These are phyloP conservation scores for Achaetomium macrosporum DNA, from an alignment of 2,329 filamentous ascomycete genomes.

Conservation along the genomic window DNA sequence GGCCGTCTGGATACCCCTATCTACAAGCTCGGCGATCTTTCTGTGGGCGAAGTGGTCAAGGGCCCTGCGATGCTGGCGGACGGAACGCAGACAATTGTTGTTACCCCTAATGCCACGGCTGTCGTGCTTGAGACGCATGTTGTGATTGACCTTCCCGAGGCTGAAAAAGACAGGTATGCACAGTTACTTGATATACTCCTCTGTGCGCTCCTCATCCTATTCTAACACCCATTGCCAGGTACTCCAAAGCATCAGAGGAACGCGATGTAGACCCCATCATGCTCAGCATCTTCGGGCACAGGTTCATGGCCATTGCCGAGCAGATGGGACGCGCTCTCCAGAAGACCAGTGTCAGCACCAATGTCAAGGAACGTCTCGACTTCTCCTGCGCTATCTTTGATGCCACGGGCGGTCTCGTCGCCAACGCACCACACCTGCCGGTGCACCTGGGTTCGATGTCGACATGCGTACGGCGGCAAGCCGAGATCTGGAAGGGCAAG, in stretches of 20 bases:
- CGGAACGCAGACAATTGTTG: slow-evolving; percentile 85
- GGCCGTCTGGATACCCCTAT: slow-evolving; percentile 72
- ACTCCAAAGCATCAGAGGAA: slow-evolving; percentile 22
- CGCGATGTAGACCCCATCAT: slow-evolving; percentile 66
- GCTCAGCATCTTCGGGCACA: slow-evolving; percentile 71
- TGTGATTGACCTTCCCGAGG: slow-evolving; percentile 69
- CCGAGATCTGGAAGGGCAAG: slow-evolving; percentile 73
- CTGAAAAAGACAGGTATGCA: slow-evolving; percentile 29
- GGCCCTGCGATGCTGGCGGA: slow-evolving; percentile 86
- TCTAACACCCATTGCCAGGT: not conserved
- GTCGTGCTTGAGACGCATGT: slow-evolving; percentile 81
- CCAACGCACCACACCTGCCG: slow-evolving; percentile 74
- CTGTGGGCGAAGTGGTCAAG: slow-evolving; percentile 63
- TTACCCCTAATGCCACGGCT: slow-evolving; percentile 72
- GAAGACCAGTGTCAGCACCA: slow-evolving; percentile 74
- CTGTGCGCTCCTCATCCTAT: too few species aligned
- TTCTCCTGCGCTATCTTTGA: slow-evolving; percentile 82
- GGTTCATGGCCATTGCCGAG: slow-evolving; percentile 82
- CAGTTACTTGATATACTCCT: too few species aligned
- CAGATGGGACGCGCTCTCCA: slow-evolving; percentile 76
- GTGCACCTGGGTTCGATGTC: slow-evolving; percentile 81
- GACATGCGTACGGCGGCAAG: slow-evolving; percentile 74
- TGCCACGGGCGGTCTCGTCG: slow-evolving; percentile 66
- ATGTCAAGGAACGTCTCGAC: slow-evolving; percentile 76
- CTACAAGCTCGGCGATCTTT: slow-evolving; percentile 72